Evolutionary conservation across 495 filamentous ascomycete genomes (phyloP), one percentile per base, ranked within the genome.

Genomic region (Annulohypoxylon nitens): DNA sequence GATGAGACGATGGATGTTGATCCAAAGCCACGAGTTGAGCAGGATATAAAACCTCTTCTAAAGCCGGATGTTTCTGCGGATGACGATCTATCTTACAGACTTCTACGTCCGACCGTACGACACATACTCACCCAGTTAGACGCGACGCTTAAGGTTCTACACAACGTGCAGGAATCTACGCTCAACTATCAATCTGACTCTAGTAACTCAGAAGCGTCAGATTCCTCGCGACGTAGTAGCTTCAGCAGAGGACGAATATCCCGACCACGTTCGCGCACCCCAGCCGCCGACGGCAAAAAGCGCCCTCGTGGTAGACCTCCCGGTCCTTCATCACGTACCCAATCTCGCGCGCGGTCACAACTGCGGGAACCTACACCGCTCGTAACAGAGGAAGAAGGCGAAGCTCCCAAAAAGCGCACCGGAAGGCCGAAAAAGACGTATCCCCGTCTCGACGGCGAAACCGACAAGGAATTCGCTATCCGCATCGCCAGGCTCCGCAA

Each of bases 121-220:
- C 88, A 90, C 71, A 86, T 94, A 8, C 83, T 96, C 20, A 75
- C 84, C 0, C 83, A 89, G 25, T 71, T 97, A 4, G 93, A 96
- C 67, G 80, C 82, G 3, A 83, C 94, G 0, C 85, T 97, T 2
- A 82, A 82, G 16, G 86, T 88, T 2, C 84, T 97, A 0, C 92
- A 93, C 73, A 87, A 89, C 63, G 80, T 88, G 7, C 86, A 89
- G 36, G 80, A 86, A 37, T 81, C 85, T 4, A 84, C 82, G 33
- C 55, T 78, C 14, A 53, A 69, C 64, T 61, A 81, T 26, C 71
- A 74, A 30, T 81, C 80, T 0, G 76, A 76, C 6, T 83, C 79
- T 16, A 75, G 73, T 16, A 78, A 75, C 25, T 72, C 74, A 8
- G 79, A 77, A 9, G 43, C 64, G 4, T 76, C 73, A 0, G 80